Evolutionary conservation across 1,284 basidiomycete species (phyloP).

Genomic region (Gymnopus androsaceus): DNA sequence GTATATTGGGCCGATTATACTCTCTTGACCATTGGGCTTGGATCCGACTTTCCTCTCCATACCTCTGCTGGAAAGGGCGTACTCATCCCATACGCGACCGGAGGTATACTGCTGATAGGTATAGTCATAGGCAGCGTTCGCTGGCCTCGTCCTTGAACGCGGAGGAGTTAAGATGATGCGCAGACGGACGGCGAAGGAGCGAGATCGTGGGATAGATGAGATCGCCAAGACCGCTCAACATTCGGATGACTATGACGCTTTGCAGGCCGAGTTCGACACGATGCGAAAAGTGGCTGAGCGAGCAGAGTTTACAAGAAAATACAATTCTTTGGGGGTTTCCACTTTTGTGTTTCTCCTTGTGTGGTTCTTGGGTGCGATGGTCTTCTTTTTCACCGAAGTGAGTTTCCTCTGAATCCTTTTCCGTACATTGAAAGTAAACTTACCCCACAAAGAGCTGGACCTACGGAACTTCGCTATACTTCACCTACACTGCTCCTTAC

Average conservation of each 20-base stretch:
- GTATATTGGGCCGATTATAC: conserved; percentile 46
- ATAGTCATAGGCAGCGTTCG: conserved; percentile 39
- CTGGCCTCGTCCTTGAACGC: conserved; percentile 37
- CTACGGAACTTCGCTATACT: conserved; percentile 38
- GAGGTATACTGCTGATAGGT: conserved; percentile 38
- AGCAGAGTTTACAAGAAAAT: conserved; percentile 28
- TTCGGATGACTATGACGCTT: neutral
- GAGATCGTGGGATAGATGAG: conserved; percentile 25
- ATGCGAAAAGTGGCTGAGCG: conserved; percentile 35
- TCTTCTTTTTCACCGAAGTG: conserved; percentile 39
- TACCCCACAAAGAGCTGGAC: conserved; percentile 30
- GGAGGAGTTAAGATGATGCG: conserved; percentile 34
- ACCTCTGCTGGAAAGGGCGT: conserved; percentile 29
- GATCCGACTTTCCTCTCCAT: conserved; percentile 37
- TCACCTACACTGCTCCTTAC: conserved; percentile 38
- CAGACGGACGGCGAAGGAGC: conserved; percentile 33
- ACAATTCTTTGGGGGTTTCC: conserved; percentile 31
- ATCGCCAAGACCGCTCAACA: conserved; percentile 1
- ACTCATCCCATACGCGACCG: conserved; percentile 38
- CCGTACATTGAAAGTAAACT: neutral
- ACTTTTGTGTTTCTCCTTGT: conserved; percentile 34
- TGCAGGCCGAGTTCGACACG: conserved; percentile 36
- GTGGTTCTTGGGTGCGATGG: conserved; percentile 38
- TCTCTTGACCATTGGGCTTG: conserved; percentile 40
- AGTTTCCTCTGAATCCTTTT: neutral